Conservation (phyloP, 1,284 basidiomycete genomes). For the Caloboletus firmus region DNA sequence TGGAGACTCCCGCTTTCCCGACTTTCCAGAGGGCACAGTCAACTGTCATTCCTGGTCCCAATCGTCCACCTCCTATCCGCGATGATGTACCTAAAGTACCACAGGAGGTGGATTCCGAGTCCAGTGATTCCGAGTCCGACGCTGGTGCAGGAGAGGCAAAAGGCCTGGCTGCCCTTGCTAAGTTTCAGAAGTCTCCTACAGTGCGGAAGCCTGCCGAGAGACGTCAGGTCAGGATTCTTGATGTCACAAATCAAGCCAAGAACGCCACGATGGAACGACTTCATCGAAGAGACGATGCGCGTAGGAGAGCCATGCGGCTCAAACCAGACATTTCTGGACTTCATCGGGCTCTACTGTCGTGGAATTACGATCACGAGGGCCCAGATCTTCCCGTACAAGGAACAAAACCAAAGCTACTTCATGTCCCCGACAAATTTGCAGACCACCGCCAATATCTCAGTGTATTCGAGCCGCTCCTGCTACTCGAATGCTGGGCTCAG, state of each 20-base stretch:
- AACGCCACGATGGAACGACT: constrained; percentile 51
- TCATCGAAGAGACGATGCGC: constrained; percentile 59
- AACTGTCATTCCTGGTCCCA: constrained; percentile 17
- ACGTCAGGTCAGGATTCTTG: constrained; percentile 71
- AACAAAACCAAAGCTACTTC: constrained; percentile 35
- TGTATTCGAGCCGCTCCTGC: constrained; percentile 84
- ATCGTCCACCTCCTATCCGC: constrained; percentile 20
- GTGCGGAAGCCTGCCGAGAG: constrained; percentile 57
- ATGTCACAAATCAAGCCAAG: constrained; percentile 47
- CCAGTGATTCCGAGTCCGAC: constrained; percentile 52
- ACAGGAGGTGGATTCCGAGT: constrained; percentile 35
- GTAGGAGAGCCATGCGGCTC: constrained; percentile 67
- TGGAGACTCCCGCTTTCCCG: constrained; percentile 35
- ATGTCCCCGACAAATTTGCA: constrained; percentile 68
- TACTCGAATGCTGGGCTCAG: constrained; percentile 93
- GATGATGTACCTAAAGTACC: constrained; percentile 24
- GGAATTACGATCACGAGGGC: constrained; percentile 79
- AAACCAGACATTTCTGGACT: constrained; percentile 82
- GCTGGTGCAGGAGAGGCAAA: constrained; percentile 46
- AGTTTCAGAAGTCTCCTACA: constrained; percentile 62
- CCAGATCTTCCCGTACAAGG: constrained; percentile 47
- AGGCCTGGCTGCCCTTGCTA: constrained; percentile 60
- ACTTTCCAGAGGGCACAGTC: constrained; percentile 36
- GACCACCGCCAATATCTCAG: constrained; percentile 70
- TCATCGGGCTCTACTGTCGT: constrained; percentile 80